Conservation (phyloP, 768 basidiomycete genomes). For the Serendipita indica region DNA sequence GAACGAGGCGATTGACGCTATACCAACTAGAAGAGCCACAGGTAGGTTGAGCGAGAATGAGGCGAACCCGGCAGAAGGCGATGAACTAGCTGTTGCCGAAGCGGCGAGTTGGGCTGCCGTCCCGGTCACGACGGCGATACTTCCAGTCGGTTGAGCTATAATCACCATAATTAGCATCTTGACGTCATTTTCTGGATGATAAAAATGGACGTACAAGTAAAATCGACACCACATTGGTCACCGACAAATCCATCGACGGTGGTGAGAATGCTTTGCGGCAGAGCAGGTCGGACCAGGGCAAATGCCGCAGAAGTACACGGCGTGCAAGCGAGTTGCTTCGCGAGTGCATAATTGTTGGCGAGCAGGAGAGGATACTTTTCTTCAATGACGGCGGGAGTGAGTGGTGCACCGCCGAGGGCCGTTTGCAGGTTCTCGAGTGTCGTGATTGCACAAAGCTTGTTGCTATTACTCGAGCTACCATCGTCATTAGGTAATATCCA, state of each 20-base stretch:
- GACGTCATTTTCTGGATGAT: neutral
- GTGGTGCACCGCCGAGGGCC: neutral
- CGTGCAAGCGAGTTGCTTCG: neutral
- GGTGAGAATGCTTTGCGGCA: neutral
- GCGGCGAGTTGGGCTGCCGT: neutral
- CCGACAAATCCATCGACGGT: neutral
- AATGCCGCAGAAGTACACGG: neutral
- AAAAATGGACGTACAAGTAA: constrained; percentile 2
- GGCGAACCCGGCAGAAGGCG: neutral
- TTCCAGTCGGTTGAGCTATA: neutral
- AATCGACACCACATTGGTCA: constrained; percentile 1
- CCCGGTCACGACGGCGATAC: constrained; percentile 7
- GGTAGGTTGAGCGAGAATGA: no score
- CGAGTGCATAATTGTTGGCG: neutral
- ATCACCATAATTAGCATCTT: neutral
- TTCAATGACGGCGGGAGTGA: neutral
- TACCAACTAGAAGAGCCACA: no score
- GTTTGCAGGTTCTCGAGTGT: neutral
- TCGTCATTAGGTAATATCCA: no score
- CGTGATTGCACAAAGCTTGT: constrained; percentile 4
- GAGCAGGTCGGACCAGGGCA: neutral
- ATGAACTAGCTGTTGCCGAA: neutral
- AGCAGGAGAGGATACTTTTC: neutral
- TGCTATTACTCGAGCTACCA: constrained; percentile 3
- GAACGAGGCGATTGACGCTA: no score